A percentile compares a stretch with the other conserved stretches of the same genome.
Conservation (phyloP, 2,329 filamentous ascomycete genomes). For the Aspergillus bombycis region DNA sequence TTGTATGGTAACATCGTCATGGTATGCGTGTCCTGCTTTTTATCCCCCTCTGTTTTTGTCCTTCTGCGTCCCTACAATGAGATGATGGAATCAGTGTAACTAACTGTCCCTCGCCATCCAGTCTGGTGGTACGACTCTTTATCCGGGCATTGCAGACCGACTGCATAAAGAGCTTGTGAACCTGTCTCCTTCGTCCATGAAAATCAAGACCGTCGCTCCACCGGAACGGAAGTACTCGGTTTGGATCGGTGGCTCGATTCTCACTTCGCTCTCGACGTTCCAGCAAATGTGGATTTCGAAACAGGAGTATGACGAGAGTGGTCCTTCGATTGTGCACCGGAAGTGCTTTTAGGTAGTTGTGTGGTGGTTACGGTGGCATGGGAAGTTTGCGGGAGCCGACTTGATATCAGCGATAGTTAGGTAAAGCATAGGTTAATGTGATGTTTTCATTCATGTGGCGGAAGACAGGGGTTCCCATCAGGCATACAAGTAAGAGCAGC, state of each 20-base stretch:
- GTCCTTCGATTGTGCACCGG: conserved; percentile 98
- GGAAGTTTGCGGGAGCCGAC: background rate
- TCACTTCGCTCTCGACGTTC: conserved; percentile 99
- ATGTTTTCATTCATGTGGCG: background rate
- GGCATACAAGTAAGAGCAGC: background rate
- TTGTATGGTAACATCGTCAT: conserved; percentile 99
- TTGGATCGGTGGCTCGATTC: conserved; percentile 99
- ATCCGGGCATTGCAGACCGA: conserved; percentile 99
- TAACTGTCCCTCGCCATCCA: conserved; percentile 40
- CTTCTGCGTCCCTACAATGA: background rate
- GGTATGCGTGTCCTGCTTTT: conserved; percentile 61
- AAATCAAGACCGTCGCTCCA: conserved; percentile 99
- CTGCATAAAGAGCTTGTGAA: conserved; percentile 99
- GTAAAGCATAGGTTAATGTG: background rate
- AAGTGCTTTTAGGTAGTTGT: conserved; percentile 96
- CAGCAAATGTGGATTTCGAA: conserved; percentile 99
- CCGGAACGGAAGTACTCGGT: conserved; percentile 99
- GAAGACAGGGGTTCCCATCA: fast-evolving
- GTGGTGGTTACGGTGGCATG: no score
- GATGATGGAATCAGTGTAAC: background rate
- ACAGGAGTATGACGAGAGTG: conserved; percentile 99
- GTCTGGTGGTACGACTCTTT: conserved; percentile 99
- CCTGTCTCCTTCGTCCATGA: conserved; percentile 99
- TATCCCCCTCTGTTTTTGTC: background rate
- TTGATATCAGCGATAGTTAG: background rate